A percentile compares a stretch with the other conserved stretches of the same genome.
Evolutionary conservation across 2,329 filamentous ascomycete species (phyloP).

Genomic region (Tolypocladium sp.): DNA sequence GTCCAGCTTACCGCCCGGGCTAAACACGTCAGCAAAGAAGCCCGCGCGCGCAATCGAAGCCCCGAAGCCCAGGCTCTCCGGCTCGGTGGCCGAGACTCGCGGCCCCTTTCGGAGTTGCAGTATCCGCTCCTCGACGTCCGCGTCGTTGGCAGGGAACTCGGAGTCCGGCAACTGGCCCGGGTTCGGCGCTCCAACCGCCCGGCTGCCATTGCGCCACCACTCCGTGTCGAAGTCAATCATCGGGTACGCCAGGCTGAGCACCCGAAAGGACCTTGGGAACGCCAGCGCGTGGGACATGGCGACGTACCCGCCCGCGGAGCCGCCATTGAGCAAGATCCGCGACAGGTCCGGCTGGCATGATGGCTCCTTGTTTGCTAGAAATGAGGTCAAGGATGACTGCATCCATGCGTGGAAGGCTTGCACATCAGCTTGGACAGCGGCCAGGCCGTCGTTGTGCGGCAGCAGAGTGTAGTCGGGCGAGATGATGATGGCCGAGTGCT

Average conservation of each 20-base stretch:
- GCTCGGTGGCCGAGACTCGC: neutral
- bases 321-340: neutral
- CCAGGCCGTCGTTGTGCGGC: conserved; percentile 13
- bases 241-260: conserved; percentile 5
- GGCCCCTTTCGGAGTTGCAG: neutral
- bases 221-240: conserved; percentile 4
- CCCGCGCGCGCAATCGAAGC: neutral
- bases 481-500: conserved; percentile 14
- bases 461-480: conserved; percentile 15
- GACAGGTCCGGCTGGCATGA: neutral
- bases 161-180: neutral
- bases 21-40: neutral
- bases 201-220: neutral
- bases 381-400: conserved; percentile 2
- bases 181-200: neutral
- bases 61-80: neutral
- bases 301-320: conserved; percentile 7
- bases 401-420: conserved; percentile 10
- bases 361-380: neutral
- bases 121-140: too few species aligned
- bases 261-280: conserved; percentile 4
- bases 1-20: neutral
- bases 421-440: conserved; percentile 15
- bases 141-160: neutral
- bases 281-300: conserved; percentile 3